Evolutionary conservation across 2,329 filamentous ascomycete genomes (phyloP), one percentile per base, ranked within the genome.

Genomic region (Diaporthe caulivora): DNA sequence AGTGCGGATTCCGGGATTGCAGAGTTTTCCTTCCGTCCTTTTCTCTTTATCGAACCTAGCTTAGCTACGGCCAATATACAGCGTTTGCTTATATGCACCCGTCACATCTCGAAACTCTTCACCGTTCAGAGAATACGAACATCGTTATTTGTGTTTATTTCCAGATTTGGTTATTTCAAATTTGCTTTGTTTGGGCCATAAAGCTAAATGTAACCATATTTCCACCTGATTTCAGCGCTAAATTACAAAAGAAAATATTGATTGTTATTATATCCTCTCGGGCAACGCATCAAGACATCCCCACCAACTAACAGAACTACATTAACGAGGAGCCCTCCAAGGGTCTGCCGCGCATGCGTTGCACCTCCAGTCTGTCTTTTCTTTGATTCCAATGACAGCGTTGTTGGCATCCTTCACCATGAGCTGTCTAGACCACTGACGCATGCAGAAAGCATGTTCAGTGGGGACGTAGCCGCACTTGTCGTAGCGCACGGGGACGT

Each of bases 401-500:
- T 21, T 29, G 21, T 40, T 15, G 11, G 31, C n/a, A 6, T 29
- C 29, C 55, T 29, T 37, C 2, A 29, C n/a, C 62, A 67, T 67
- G 18, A 67, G 62, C 13, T 13, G 13, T 8, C 62, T 51, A 21
- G 47, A n/a, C 47, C 47, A 40, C n/a, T 29, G 47, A 1, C 62
- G 62, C 47, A 67, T 18, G 29, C 62, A 67, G 62, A 67, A 67
- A 31, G 62, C 62, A 29, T 67, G 62, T 21, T 37, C 9, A 9
- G 37, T 8, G 9, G 62, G 62, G 31, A 67, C 21, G 47, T 7
- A 10, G n/a, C 31, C 62, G 34, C 62, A 67, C 13, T 53, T 6
- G 3, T 40, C n/a, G 62, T 53, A 67, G 13, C 47, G n/a, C 31
- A 31, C 9, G 21, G 62, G 47, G 10, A 8, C 26, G 34, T 67